phyloP scores from a whole-genome alignment of 2,329 filamentous ascomycete species.

The Pseudocercospora cruenta region DNA sequence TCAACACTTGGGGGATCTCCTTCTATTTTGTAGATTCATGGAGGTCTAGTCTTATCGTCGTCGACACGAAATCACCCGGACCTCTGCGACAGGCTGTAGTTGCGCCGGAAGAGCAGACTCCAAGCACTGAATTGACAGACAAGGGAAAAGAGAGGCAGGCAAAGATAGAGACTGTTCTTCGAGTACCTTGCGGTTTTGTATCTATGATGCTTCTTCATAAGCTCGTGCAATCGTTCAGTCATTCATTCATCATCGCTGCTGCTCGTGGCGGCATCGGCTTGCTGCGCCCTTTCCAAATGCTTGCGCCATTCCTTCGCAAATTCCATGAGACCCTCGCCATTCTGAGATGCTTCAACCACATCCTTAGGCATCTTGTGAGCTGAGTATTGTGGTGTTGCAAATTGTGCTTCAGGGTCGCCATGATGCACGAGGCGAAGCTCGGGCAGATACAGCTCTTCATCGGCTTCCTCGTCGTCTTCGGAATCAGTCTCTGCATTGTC shows the following conservation, averaged over 20 bases:
- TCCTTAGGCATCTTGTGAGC: conserved; percentile 95
- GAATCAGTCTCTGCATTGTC: conserved; percentile 38
- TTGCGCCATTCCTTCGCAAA: conserved; percentile 56
- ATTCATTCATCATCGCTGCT: conserved; percentile 37
- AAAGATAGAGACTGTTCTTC: too few relatives aligned
- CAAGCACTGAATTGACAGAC: background rate
- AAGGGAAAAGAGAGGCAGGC: too few relatives aligned
- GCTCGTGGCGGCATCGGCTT: conserved; percentile 38
- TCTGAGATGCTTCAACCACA: conserved; percentile 71
- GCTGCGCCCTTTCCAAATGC: conserved; percentile 46
- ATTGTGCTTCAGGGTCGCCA: conserved; percentile 87
- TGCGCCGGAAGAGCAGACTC: background rate
- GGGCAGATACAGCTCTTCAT: conserved; percentile 63
- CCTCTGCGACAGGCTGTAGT: too few relatives aligned
- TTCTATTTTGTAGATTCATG: too few relatives aligned
- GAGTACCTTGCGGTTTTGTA: background rate
- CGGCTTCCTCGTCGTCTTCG: conserved; percentile 55
- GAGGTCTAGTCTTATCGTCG: too few relatives aligned
- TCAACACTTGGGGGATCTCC: too few relatives aligned
- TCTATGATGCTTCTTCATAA: background rate
- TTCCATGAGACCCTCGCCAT: conserved; percentile 73
- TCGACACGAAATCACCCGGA: too few relatives aligned
- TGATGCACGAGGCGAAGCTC: conserved; percentile 82
- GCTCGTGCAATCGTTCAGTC: background rate
- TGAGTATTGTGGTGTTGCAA: conserved; percentile 84